Evolutionary conservation across 495 filamentous ascomycete species (phyloP), one percentile per base, ranked within the genome.

Genomic region (Astrothelium macrocarpum): DNA sequence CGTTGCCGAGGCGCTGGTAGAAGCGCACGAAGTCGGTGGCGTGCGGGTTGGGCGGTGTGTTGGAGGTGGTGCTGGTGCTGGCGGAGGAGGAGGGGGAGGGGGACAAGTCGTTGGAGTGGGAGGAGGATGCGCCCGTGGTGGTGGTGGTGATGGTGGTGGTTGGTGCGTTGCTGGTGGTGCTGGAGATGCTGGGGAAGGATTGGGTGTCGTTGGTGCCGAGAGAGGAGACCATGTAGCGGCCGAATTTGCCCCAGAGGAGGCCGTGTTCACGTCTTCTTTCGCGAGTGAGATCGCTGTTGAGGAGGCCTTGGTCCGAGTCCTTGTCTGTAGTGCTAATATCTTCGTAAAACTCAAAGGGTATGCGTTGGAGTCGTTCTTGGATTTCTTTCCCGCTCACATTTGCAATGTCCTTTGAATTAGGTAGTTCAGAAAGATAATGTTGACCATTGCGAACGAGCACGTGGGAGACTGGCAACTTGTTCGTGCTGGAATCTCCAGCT

Each of bases 171-270:
- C 5, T 12, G 59, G 87, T 86, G 20, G 78, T 77, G 3, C 77
- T 76, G 36, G 42, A 60, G 49, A 16, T 29, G 25, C 20, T 62
- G 32, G 56, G 49, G 31, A 60, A 26, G 59, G 31, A 43, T 25
- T 36, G 31, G 16, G 59, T 36, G 59, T 36, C 59, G 59, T 5
- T 34, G 59, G 59, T 26, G 3, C 32, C 31, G 28, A 43, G 32
- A 31, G 59, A 36, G 31, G 59, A 60, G 59, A 43, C n/a, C 94
- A 98, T 97, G 73, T 97, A 98, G 71, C 90, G 90, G 61, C 89
- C 91, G 68, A 97, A 96, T 70, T 93, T 91, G 70, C 89, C 88
- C 81, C 93, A 96, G 45, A 96, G 78, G 43, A 87, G 71, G 84
- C 86, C 67, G 86, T 80, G 75, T 88, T 90, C 65, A 85, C 84